These are phyloP conservation scores for Hortiboletus campestris DNA, from an alignment of 768 basidiomycete species.

Conservation along the genomic window DNA sequence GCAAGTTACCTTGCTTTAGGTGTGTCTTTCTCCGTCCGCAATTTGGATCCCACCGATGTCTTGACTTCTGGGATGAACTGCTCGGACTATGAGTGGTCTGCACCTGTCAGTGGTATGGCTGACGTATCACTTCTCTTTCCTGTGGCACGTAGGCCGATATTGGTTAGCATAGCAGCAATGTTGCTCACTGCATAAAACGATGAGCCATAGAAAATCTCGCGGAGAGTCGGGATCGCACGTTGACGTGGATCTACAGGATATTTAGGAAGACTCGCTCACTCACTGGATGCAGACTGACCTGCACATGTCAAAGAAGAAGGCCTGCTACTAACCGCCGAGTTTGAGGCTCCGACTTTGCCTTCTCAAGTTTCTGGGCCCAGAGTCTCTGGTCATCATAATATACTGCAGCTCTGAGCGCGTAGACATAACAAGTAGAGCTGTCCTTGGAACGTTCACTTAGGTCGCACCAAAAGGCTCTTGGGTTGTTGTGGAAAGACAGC, in stretches of 20 bases:
- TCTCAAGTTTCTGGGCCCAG: no score
- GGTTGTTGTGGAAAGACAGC: no score
- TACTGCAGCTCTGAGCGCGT: no score
- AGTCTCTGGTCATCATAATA: no score
- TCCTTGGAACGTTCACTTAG: no score
- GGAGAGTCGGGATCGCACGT: not conserved
- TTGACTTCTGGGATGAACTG: slow-evolving; percentile 9
- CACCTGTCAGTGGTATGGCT: slow-evolving; percentile 25
- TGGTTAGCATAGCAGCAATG: slow-evolving; percentile 18
- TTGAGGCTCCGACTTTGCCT: not conserved
- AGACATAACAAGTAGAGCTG: no score
- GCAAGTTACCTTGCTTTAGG: slow-evolving; percentile 13
- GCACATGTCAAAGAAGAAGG: not conserved
- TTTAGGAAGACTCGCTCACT: not conserved
- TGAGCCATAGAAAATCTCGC: not conserved
- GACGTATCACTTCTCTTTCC: slow-evolving; percentile 18
- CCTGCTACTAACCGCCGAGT: no score
- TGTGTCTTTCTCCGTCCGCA: not conserved
- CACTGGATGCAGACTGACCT: slow-evolving; percentile 5
- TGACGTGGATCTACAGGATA: not conserved
- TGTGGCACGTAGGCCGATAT: slow-evolving; percentile 15
- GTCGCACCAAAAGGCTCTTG: no score
- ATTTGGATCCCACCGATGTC: not conserved
- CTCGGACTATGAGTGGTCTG: slow-evolving; percentile 24
- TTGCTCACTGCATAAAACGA: not conserved